Conservation (phyloP, 805 yeast species). For the Myxozyma udenii region DNA sequence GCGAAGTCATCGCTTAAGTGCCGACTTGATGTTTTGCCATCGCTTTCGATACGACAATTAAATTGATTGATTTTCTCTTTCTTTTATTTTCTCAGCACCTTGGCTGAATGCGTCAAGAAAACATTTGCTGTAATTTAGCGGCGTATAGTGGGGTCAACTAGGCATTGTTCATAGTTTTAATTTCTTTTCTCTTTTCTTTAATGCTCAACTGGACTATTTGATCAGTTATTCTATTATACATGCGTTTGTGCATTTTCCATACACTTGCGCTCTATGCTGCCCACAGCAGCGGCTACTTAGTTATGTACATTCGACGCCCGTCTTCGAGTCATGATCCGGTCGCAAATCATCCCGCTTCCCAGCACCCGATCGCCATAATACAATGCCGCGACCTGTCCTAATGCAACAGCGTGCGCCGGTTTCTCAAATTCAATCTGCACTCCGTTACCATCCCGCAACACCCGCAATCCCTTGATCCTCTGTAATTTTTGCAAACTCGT, state of each 20-base stretch:
- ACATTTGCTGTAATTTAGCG: too few species aligned
- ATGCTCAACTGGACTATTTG: not conserved
- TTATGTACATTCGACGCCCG: too few species aligned
- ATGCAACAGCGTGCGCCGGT: slow-evolving; percentile 71
- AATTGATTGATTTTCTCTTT: not conserved
- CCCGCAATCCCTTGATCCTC: slow-evolving; percentile 1
- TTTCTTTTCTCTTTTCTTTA: not conserved
- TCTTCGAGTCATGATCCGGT: slow-evolving; percentile 31
- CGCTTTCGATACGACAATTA: not conserved
- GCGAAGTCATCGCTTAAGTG: slow-evolving; percentile 50
- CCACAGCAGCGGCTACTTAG: not conserved
- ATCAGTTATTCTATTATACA: not conserved
- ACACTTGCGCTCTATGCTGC: not conserved
- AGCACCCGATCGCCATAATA: slow-evolving; percentile 65
- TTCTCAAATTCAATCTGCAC: slow-evolving; percentile 44
- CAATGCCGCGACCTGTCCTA: slow-evolving; percentile 81
- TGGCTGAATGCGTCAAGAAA: too few species aligned
- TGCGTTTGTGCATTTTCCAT: not conserved
- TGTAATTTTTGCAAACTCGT: slow-evolving; percentile 59
- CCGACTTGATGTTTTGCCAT: not conserved
- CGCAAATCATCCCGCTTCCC: slow-evolving; percentile 52
- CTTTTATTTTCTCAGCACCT: not conserved
- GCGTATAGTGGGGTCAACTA: too few species aligned
- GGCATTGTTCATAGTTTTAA: too few species aligned
- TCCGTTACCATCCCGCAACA: slow-evolving; percentile 17